Percentiles rank a stretch among this genome's conserved stretches.
Conservation (phyloP, 768 basidiomycete genomes). For the Tylopilus plumbeoviolaceoides region DNA sequence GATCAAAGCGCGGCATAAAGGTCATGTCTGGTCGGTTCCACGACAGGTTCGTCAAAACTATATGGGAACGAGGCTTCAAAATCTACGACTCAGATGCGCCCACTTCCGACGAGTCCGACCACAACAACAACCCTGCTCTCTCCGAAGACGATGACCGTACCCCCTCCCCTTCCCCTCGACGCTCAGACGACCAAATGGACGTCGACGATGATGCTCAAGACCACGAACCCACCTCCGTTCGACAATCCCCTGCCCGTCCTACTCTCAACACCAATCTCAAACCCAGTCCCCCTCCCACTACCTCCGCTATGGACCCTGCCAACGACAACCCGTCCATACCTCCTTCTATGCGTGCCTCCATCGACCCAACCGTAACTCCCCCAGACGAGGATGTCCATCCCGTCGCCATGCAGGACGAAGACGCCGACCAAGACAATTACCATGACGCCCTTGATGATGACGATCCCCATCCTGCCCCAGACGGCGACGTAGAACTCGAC, state of each 20-base stretch:
- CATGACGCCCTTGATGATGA: conserved; percentile 22
- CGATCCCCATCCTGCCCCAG: conserved; percentile 15
- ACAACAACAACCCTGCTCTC: background rate
- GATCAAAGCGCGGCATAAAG: conserved; percentile 16
- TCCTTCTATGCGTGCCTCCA: conserved; percentile 16
- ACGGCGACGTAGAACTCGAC: conserved; percentile 22
- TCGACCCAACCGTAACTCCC: conserved; percentile 19
- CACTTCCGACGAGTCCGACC: conserved; percentile 16
- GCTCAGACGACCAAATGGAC: conserved; percentile 23
- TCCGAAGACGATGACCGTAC: conserved; percentile 10
- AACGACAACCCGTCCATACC: conserved; percentile 17
- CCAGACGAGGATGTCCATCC: conserved; percentile 13
- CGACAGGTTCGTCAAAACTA: background rate
- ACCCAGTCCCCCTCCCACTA: conserved; percentile 2
- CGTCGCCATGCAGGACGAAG: conserved; percentile 25
- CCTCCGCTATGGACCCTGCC: conserved; percentile 20
- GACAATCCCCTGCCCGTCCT: conserved; percentile 22
- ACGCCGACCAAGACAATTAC: conserved; percentile 23
- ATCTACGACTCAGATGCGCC: conserved; percentile 18
- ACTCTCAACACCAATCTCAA: conserved; percentile 15
- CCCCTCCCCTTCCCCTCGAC: background rate
- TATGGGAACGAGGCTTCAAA: conserved; percentile 19
- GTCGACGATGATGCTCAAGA: conserved; percentile 30
- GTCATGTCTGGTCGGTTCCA: background rate
- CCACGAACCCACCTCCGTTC: conserved; percentile 20